Conservation (phyloP, 2,329 filamentous ascomycete species). For the Colletotrichum sansevieriae region DNA sequence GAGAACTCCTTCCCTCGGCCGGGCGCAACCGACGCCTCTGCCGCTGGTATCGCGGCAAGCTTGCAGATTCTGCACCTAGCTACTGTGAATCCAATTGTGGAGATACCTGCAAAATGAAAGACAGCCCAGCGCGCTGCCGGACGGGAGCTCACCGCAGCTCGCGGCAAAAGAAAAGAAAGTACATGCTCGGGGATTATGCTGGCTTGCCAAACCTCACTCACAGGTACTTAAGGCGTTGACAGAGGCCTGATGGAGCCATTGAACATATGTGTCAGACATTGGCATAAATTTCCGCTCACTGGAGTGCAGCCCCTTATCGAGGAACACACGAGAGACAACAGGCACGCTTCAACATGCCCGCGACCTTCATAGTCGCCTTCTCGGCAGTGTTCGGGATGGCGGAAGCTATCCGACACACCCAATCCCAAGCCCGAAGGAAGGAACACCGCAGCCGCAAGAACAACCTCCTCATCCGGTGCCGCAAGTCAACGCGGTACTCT, state of each 20-base stretch:
- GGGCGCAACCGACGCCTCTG: not conserved
- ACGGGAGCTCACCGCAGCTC: slow-evolving; percentile 23
- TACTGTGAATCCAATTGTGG: slow-evolving; percentile 8
- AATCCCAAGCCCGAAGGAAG: slow-evolving; percentile 59
- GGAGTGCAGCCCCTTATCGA: not conserved
- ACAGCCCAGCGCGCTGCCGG: slow-evolving; percentile 23
- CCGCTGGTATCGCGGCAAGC: not conserved
- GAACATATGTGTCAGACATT: not conserved
- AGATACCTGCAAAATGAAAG: slow-evolving; percentile 24
- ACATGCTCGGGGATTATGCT: slow-evolving; percentile 4
- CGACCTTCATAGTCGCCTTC: slow-evolving; percentile 54
- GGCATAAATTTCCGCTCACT: slow-evolving; percentile 12
- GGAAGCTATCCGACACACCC: slow-evolving; percentile 61
- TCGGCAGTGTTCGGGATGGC: slow-evolving; percentile 59
- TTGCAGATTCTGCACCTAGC: not conserved
- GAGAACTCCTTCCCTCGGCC: slow-evolving; percentile 18
- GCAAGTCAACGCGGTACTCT: slow-evolving; percentile 59
- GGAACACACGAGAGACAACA: not conserved
- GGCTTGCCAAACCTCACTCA: not conserved
- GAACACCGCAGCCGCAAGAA: slow-evolving; percentile 63
- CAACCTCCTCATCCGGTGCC: slow-evolving; percentile 60
- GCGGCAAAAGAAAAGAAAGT: slow-evolving; percentile 27
- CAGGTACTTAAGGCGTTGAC: slow-evolving; percentile 1
- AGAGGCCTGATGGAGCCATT: not conserved
- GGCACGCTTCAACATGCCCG: slow-evolving; percentile 40